These are phyloP conservation scores for Golovinomyces cichoracearum DNA, from an alignment of 2,329 filamentous ascomycete genomes.

Conservation along the genomic window DNA sequence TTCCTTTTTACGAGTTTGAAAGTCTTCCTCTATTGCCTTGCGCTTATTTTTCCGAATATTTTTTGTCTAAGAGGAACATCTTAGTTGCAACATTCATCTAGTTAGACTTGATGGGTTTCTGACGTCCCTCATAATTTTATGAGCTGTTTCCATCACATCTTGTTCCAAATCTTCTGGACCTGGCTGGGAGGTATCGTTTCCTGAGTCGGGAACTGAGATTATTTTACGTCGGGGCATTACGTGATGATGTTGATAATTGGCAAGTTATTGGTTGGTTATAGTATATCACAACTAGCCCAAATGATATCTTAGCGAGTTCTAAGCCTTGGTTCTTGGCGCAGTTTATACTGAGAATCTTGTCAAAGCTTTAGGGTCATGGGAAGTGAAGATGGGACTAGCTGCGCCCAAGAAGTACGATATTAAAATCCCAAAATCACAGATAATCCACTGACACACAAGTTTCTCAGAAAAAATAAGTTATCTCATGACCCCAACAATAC, in stretches of 20 bases:
- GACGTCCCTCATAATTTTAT: not conserved
- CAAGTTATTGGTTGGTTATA: no score
- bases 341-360: no score
- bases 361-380: no score
- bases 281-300: no score
- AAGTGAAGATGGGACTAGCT: constrained; percentile 37
- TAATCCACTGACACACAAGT: not conserved
- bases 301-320: no score
- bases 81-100: not conserved
- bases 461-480: constrained; percentile 31
- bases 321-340: no score
- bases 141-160: not conserved
- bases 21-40: constrained; percentile 9
- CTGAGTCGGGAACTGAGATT: no score
- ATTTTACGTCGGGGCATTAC: no score
- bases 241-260: no score
- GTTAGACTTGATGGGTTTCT: not conserved
- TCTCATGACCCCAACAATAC: constrained; percentile 89
- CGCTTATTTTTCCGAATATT: constrained; percentile 11
- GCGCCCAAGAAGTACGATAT: constrained; percentile 34
- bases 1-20: constrained; percentile 9
- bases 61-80: constrained; percentile 6
- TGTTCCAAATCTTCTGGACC: not conserved
- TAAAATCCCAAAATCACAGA: constrained; percentile 5
- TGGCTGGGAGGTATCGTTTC: not conserved